phyloP scores from a whole-genome alignment of 2,329 filamentous ascomycete genomes.

The Coniochaeta prunicola region DNA sequence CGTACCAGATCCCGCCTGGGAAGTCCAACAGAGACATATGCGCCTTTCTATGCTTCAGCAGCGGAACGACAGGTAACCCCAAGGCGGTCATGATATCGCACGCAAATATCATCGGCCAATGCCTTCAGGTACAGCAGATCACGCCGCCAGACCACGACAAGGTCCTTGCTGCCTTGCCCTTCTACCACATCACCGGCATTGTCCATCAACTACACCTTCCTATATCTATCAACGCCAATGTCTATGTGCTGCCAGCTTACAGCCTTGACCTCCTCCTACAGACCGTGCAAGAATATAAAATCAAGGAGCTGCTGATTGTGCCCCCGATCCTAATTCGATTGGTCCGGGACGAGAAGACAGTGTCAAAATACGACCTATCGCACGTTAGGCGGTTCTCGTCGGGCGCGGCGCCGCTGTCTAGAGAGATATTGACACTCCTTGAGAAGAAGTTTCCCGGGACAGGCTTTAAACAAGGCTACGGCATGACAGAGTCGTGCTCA shows the following conservation, averaged over 20 bases:
- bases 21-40: constrained; percentile 37
- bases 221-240: constrained; percentile 54
- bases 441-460: constrained; percentile 49
- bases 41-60: constrained; percentile 39
- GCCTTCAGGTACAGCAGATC: constrained; percentile 49
- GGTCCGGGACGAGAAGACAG: constrained; percentile 43
- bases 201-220: constrained; percentile 58
- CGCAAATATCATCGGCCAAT: constrained; percentile 51
- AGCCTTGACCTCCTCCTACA: constrained; percentile 50
- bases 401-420: constrained; percentile 51
- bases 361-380: constrained; percentile 47
- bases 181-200: constrained; percentile 44
- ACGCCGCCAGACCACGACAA: constrained; percentile 25
- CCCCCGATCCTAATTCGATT: constrained; percentile 56
- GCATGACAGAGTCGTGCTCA: constrained; percentile 60
- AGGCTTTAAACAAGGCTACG: constrained; percentile 59
- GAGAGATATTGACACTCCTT: constrained; percentile 49
- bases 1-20: background rate
- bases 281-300: constrained; percentile 41
- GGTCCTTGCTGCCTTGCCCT: constrained; percentile 15
- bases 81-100: constrained; percentile 54
- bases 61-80: constrained; percentile 53
- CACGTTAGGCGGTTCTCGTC: constrained; percentile 49
- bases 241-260: constrained; percentile 58
- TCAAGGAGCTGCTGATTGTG: constrained; percentile 49